Evolutionary conservation across 2,329 filamentous ascomycete species (phyloP), one percentile per base, ranked within the genome.

Genomic region (Grosmannia huntii): DNA sequence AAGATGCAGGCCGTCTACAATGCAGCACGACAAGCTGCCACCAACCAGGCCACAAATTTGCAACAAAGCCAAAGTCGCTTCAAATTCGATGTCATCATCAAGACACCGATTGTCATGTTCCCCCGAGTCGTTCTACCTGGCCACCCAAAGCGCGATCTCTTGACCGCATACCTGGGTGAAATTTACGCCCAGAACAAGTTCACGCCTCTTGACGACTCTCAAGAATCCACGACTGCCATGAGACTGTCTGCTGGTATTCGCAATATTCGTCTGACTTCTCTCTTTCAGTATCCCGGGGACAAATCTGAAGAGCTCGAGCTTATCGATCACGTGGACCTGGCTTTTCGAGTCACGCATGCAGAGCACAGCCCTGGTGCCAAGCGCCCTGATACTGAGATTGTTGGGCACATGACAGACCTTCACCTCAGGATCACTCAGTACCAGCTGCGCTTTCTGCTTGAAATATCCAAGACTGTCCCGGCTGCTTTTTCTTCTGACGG

Each of bases 1-100:
- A 96, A 95, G 72, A 99, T 99, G 94, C 94, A 99, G 71, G 92
- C 94, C 25, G 87, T 99, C 57, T 99, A 96, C 76, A 99, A 99
- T 68, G 92, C 94, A 49, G 94, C 95, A 14, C 84, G 95, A 38
- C 90, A 96, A 71, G 95, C 92, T 46, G 94, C 95, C 3, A 89
- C 94, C 46, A 92, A 89, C 61, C 91, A 96, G 70, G 95, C 94
- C 11, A 95, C 83, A 60, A 91, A 96, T 67, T 82, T 99, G 6
- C 94, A 97, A 67, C 87, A 97, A 67, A 91, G 85, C 67, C 88
- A 89, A 0, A 89, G 85, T 66, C 90, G 89, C 62, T 89, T 97
- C 75, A 91, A 95, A 68, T 96, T 96, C 59, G 94, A 99, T 66
- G 82, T 99, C 23, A 79, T 95, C 23, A 82, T 99, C 67, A 95